Conservation (phyloP, 1,139 yeast species). For the Yamadazyma triangularis region DNA sequence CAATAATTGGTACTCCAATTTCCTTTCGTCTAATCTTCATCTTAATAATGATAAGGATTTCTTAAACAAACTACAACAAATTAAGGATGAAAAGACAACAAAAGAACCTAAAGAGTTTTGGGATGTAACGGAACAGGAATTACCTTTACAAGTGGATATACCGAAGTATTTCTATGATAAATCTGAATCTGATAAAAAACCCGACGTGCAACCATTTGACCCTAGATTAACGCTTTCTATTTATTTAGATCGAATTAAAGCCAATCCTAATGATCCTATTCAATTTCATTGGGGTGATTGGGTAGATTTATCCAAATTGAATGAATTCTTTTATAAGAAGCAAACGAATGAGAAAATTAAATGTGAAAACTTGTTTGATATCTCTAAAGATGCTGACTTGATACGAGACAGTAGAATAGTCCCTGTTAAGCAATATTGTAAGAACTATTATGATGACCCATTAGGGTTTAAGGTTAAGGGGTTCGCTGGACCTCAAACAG, state of each 20-base stretch:
- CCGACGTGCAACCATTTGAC: slow-evolving; percentile 39
- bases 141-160: slow-evolving; percentile 9
- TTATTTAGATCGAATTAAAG: slow-evolving; percentile 26
- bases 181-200: too few species aligned
- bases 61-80: slow-evolving; percentile 8
- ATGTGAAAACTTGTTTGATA: slow-evolving; percentile 21
- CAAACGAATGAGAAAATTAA: slow-evolving; percentile 6
- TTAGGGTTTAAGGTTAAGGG: slow-evolving; percentile 25
- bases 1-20: slow-evolving; percentile 16
- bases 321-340: slow-evolving; percentile 19
- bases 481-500: slow-evolving; percentile 26
- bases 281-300: slow-evolving; percentile 44
- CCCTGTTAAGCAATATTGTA: slow-evolving; percentile 21
- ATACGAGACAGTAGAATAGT: slow-evolving; percentile 13
- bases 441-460: slow-evolving; percentile 9
- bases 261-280: slow-evolving; percentile 9
- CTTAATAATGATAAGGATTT: slow-evolving; percentile 19
- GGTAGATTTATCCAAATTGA: slow-evolving; percentile 29
- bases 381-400: slow-evolving; percentile 14
- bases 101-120: slow-evolving; percentile 23
- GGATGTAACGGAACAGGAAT: slow-evolving; percentile 13
- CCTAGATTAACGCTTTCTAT: slow-evolving; percentile 45
- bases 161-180: slow-evolving; percentile 15
- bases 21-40: slow-evolving; percentile 15
- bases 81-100: slow-evolving; percentile 11